Evolutionary conservation across 2,329 filamentous ascomycete genomes (phyloP).

Genomic region (Orbilia quercus): DNA sequence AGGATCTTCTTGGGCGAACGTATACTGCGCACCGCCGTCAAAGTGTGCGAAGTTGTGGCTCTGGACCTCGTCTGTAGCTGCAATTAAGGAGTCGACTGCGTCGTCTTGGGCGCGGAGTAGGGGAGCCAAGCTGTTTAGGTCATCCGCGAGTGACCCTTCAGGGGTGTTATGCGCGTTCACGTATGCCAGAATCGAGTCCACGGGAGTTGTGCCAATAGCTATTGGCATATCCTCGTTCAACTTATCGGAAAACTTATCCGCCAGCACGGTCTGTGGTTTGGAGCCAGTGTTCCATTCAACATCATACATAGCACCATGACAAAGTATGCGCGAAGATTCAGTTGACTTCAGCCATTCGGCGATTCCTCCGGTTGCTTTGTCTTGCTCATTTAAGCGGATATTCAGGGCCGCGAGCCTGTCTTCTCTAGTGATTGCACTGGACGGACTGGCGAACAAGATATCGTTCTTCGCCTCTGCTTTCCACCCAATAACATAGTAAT

Average conservation of each 20-base stretch:
- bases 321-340: slow-evolving; percentile 58
- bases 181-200: slow-evolving; percentile 64
- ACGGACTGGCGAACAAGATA: slow-evolving; percentile 55
- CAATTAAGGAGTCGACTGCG: slow-evolving; percentile 61
- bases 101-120: slow-evolving; percentile 61
- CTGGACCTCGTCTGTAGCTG: slow-evolving; percentile 61
- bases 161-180: slow-evolving; percentile 58
- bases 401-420: neutral
- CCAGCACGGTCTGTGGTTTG: slow-evolving; percentile 61
- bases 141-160: slow-evolving; percentile 59
- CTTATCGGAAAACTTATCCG: slow-evolving; percentile 59
- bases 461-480: slow-evolving; percentile 60
- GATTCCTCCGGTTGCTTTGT: slow-evolving; percentile 54
- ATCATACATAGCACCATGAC: slow-evolving; percentile 64
- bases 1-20: slow-evolving; percentile 44
- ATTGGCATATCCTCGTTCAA: slow-evolving; percentile 58
- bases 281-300: slow-evolving; percentile 62
- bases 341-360: slow-evolving; percentile 22
- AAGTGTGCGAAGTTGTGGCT: slow-evolving; percentile 61
- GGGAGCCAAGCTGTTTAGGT: slow-evolving; percentile 60
- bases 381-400: neutral
- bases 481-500: slow-evolving; percentile 65
- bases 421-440: slow-evolving; percentile 18
- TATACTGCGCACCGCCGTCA: slow-evolving; percentile 58
- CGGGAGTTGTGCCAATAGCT: slow-evolving; percentile 63